A percentile compares a stretch with the other conserved stretches of the same genome.
Evolutionary conservation across 1,139 yeast species (phyloP).

Genomic region (Sugiyamaella pinicola): DNA sequence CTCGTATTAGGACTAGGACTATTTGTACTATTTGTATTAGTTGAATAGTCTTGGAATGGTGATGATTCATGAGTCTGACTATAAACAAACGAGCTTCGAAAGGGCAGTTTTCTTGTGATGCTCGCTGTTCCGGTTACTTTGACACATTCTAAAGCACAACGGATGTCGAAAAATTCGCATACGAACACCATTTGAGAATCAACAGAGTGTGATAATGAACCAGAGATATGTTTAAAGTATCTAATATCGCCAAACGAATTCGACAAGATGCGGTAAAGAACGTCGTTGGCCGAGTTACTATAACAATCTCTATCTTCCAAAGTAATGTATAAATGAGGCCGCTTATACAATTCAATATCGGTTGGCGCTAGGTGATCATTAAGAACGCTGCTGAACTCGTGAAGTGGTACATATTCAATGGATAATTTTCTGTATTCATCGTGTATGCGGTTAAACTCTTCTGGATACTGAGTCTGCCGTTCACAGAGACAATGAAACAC

Average conservation of each 20-base stretch:
- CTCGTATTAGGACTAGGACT: not conserved
- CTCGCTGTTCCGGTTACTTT: constrained; percentile 10
- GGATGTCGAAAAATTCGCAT: constrained; percentile 45
- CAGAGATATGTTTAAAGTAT: constrained; percentile 5
- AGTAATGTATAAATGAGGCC: not conserved
- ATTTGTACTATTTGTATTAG: too few species aligned
- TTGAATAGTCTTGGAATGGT: not conserved
- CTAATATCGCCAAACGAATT: constrained; percentile 3
- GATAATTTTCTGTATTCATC: not conserved
- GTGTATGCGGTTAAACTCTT: not conserved
- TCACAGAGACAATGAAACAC: constrained; percentile 26
- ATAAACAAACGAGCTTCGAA: not conserved
- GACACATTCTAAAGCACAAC: constrained; percentile 34
- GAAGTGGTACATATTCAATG: constrained; percentile 1
- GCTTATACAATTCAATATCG: constrained; percentile 9
- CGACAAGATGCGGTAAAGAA: constrained; percentile 1
- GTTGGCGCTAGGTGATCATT: not conserved
- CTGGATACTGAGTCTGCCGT: not conserved
- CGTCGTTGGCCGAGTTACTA: not conserved
- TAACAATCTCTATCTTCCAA: not conserved
- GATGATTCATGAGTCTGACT: not conserved
- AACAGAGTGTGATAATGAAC: constrained; percentile 11
- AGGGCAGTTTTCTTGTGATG: not conserved
- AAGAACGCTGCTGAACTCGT: not conserved
- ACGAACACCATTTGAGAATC: constrained; percentile 26